Conservation (phyloP, 805 yeast species). For the Candida ulmi region DNA sequence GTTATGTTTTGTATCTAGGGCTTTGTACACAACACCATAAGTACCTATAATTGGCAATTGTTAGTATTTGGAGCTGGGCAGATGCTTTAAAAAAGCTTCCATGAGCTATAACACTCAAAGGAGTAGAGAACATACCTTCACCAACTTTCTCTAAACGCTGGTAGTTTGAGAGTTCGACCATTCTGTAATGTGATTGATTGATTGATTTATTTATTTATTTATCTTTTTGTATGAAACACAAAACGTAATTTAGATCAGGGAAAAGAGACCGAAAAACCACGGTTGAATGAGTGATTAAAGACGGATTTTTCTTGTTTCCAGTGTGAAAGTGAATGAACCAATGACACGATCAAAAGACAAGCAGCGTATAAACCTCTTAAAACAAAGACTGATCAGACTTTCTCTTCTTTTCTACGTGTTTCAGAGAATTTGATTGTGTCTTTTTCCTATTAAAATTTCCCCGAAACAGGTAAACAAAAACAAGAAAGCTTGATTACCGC, state of each 20-base stretch:
- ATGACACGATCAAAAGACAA: no score
- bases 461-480: background rate
- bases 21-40: slow-evolving; percentile 96
- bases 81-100: background rate
- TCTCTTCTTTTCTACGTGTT: background rate
- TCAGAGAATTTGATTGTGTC: background rate
- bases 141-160: slow-evolving; percentile 95
- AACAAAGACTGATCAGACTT: no score
- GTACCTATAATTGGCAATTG: slow-evolving; percentile 45
- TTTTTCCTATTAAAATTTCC: background rate
- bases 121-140: slow-evolving; percentile 50
- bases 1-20: slow-evolving; percentile 80
- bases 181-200: background rate
- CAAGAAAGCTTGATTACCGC: background rate
- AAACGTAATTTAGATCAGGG: background rate
- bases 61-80: background rate
- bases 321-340: no score
- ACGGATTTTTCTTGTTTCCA: no score
- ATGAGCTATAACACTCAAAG: slow-evolving; percentile 16
- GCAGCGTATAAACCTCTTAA: no score
- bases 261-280: no score
- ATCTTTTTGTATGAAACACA: no score
- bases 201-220: background rate
- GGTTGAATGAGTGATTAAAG: no score
- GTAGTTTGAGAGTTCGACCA: slow-evolving; percentile 74